Evolutionary conservation across 2,329 filamentous ascomycete species (phyloP).

Genomic region (Aspergillus sp.): DNA sequence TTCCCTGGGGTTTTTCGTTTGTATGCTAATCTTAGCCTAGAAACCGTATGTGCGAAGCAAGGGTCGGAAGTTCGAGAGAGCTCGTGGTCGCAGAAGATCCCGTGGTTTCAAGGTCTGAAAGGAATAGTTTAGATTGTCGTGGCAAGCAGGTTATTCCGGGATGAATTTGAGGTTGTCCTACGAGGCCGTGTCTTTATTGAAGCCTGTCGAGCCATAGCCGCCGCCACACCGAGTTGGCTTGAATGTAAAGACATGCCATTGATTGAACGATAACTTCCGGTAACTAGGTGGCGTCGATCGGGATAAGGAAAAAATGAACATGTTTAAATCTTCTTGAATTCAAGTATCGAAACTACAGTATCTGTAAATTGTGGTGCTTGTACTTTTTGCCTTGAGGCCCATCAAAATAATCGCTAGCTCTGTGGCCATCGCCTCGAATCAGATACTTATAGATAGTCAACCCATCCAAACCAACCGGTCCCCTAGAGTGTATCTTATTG

Average conservation of each 20-base stretch:
- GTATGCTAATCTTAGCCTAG: slow-evolving; percentile 47
- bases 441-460: slow-evolving; percentile 98
- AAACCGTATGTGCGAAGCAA: slow-evolving; percentile 98
- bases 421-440: slow-evolving; percentile 78
- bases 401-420: slow-evolving; percentile 68
- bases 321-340: slow-evolving; percentile 7
- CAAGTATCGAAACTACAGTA: slow-evolving; percentile 1
- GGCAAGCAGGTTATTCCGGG: slow-evolving; percentile 1
- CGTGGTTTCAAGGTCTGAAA: slow-evolving; percentile 99
- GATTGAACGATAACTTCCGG: slow-evolving; percentile 11
- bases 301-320: slow-evolving; percentile 19
- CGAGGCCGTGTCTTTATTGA: not conserved
- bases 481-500: slow-evolving; percentile 95
- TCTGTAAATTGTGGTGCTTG: slow-evolving; percentile 55
- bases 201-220: not conserved
- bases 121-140: slow-evolving; percentile 5
- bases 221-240: not conserved
- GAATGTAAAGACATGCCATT: slow-evolving; percentile 8
- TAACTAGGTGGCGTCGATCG: slow-evolving; percentile 15
- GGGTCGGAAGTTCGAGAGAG: slow-evolving; percentile 99
- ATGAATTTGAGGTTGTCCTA: not conserved
- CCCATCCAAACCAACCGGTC: slow-evolving; percentile 90
- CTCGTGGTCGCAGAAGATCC: slow-evolving; percentile 97
- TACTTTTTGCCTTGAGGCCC: slow-evolving; percentile 52
- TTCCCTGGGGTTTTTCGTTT: not conserved